A percentile compares a stretch with the other conserved stretches of the same genome.
phyloP scores from a whole-genome alignment of 352 stramenopile species.

The Aphanomyces cochlioides region DNA sequence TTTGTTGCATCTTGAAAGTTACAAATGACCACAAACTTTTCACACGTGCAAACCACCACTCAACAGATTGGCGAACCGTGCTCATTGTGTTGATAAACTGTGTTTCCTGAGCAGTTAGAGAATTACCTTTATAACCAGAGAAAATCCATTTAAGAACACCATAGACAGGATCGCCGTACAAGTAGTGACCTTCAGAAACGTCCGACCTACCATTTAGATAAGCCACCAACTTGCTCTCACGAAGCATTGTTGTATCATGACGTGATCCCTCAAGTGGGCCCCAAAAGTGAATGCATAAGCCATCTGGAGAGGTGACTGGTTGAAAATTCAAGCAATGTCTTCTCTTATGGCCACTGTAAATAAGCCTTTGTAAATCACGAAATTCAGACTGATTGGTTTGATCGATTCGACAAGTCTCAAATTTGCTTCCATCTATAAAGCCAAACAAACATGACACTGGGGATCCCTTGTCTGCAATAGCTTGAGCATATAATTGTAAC shows the following conservation, averaged over 20 bases:
- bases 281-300: slow-evolving; percentile 21
- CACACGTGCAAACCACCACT: slow-evolving; percentile 30
- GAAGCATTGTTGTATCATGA: slow-evolving; percentile 17
- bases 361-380: slow-evolving; percentile 10
- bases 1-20: slow-evolving; percentile 27
- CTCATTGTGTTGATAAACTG: slow-evolving; percentile 31
- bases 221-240: not conserved
- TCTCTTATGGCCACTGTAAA: slow-evolving; percentile 22
- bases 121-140: slow-evolving; percentile 26
- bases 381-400: not conserved
- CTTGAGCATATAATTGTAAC: slow-evolving; percentile 9
- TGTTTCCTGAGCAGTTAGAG: not conserved
- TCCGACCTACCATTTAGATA: not conserved
- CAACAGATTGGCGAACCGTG: slow-evolving; percentile 24
- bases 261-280: slow-evolving; percentile 5
- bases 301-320: slow-evolving; percentile 10
- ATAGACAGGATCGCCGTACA: slow-evolving; percentile 31
- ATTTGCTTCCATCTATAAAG: slow-evolving; percentile 25
- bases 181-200: not conserved
- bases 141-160: slow-evolving; percentile 21
- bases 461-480: not conserved
- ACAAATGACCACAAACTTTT: slow-evolving; percentile 31
- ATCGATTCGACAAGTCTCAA: slow-evolving; percentile 20
- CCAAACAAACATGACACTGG: slow-evolving; percentile 1
- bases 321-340: slow-evolving; percentile 16